These are phyloP conservation scores for Drechslerella coelobrocha DNA, from an alignment of 2,329 filamentous ascomycete species.

Conservation along the genomic window DNA sequence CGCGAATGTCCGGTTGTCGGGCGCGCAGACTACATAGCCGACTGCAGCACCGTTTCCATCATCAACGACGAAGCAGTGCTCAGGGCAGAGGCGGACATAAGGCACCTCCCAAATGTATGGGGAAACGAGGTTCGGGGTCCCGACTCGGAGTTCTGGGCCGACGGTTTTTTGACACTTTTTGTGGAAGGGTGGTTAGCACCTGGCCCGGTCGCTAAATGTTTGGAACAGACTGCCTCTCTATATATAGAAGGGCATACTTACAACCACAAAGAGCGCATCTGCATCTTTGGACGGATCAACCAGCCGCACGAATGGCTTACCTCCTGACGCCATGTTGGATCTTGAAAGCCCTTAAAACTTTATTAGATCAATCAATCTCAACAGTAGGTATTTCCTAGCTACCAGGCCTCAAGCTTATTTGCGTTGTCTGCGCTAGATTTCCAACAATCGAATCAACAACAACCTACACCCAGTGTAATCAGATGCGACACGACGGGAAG, in stretches of 20 bases:
- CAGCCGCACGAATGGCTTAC: constrained; percentile 36
- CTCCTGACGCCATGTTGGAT: constrained; percentile 19
- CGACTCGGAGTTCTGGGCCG: constrained; percentile 41
- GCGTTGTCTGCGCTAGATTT: too few relatives aligned
- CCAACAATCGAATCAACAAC: too few relatives aligned
- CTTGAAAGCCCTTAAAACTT: not conserved
- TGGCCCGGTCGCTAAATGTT: not conserved
- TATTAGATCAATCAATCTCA: constrained; percentile 3
- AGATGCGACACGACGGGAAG: too few relatives aligned
- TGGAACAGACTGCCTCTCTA: not conserved
- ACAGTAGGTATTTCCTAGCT: not conserved
- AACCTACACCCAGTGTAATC: too few relatives aligned
- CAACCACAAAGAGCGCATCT: constrained; percentile 39
- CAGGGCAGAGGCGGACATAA: constrained; percentile 56
- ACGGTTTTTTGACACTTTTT: constrained; percentile 50
- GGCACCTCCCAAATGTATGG: constrained; percentile 54
- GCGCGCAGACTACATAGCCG: constrained; percentile 58
- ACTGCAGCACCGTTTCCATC: constrained; percentile 56
- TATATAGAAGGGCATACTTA: constrained; percentile 15
- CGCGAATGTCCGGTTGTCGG: constrained; percentile 55
- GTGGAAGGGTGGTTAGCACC: not conserved
- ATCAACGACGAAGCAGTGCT: constrained; percentile 58
- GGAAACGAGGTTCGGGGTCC: constrained; percentile 36
- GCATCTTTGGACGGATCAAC: constrained; percentile 39
- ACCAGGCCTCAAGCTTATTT: not conserved